Evolutionary conservation across 331 rosid genomes (phyloP).

Genomic region (Arachis monticola): DNA sequence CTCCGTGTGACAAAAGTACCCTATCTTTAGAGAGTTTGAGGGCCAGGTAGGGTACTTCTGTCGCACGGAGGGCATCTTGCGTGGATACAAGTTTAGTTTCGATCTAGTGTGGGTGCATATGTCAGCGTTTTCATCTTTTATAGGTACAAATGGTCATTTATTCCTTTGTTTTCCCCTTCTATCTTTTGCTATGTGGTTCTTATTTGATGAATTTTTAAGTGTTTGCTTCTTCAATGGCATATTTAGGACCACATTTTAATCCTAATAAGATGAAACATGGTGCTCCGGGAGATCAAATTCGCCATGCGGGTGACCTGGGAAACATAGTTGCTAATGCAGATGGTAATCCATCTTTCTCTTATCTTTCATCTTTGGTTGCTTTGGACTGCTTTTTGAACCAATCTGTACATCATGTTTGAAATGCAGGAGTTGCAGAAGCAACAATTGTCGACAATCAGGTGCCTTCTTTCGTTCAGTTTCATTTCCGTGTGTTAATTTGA

Average conservation of each 20-base stretch:
- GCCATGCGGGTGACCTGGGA: conserved; percentile 99
- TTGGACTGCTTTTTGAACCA: background rate
- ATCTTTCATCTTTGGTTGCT: background rate
- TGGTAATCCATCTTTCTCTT: conserved; percentile 45
- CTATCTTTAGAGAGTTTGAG: too few relatives aligned
- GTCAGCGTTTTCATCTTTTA: too few relatives aligned
- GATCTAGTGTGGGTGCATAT: too few relatives aligned
- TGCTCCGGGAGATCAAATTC: conserved; percentile 70
- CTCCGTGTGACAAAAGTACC: too few relatives aligned
- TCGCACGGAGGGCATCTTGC: too few relatives aligned
- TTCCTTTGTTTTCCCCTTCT: background rate
- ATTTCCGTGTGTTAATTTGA: too few relatives aligned
- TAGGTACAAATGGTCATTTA: too few relatives aligned
- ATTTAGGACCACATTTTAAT: conserved; percentile 76
- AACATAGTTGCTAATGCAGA: conserved; percentile 79
- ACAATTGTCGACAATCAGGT: conserved; percentile 74
- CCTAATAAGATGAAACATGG: conserved; percentile 66
- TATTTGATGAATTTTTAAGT: background rate
- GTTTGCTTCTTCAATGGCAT: conserved; percentile 23
- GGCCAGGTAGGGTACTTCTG: too few relatives aligned
- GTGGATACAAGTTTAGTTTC: too few relatives aligned
- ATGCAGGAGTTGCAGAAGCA: conserved; percentile 73
- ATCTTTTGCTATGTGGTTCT: background rate
- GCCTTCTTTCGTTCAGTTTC: background rate
- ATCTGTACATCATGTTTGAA: conserved; percentile 18